phyloP scores from a whole-genome alignment of 2,329 filamentous ascomycete genomes.

The Aspergillus awamori region DNA sequence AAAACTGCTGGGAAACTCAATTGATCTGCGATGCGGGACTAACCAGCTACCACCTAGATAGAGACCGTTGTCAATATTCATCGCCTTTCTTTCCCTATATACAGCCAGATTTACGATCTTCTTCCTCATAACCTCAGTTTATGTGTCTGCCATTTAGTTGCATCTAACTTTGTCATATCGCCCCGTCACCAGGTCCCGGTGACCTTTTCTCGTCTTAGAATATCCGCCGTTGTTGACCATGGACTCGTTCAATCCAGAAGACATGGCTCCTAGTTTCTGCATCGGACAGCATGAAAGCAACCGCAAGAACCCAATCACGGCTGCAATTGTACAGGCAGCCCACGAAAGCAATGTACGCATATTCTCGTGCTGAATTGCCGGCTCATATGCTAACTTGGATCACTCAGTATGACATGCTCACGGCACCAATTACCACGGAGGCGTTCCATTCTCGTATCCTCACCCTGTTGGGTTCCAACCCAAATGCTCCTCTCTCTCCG shows the following conservation, averaged over 20 bases:
- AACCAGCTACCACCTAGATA: conserved; percentile 1
- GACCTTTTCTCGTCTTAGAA: not conserved
- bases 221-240: conserved; percentile 27
- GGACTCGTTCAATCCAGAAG: conserved; percentile 39
- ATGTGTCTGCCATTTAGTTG: not conserved
- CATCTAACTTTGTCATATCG: not conserved
- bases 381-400: not conserved
- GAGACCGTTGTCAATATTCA: not conserved
- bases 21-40: conserved; percentile 5
- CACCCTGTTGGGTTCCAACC: conserved; percentile 50
- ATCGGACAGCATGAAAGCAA: conserved; percentile 65
- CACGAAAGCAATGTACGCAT: conserved; percentile 58
- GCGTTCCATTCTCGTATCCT: conserved; percentile 63
- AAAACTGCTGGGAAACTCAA: conserved; percentile 4
- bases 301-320: conserved; percentile 52
- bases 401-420: conserved; percentile 66
- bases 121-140: not conserved
- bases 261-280: conserved; percentile 55
- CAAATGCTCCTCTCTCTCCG: conserved; percentile 25
- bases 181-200: not conserved
- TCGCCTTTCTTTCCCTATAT: not conserved
- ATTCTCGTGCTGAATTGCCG: conserved; percentile 7
- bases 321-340: conserved; percentile 55
- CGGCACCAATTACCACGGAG: conserved; percentile 62
- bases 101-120: not conserved